Base-by-base conservation (phyloP, 2,329 filamentous ascomycete species). In the Pseudocercospora musae region DNA sequence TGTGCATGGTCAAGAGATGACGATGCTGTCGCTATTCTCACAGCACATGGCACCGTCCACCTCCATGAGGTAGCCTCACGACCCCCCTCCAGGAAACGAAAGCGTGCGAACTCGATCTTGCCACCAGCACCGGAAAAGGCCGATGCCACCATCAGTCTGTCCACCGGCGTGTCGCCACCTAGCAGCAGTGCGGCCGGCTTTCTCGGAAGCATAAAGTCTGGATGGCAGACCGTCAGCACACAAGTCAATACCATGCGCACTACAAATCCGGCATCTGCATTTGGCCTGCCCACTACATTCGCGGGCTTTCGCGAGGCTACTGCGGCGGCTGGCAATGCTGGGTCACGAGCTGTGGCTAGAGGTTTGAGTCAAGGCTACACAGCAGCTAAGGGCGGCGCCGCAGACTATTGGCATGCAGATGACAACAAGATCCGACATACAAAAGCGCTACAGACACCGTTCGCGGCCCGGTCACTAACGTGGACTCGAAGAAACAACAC, bases 31-130 rank as follows among this genome's bases (percentile, higher is more conserved):
- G 94, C 93, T 1, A 88, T 99, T 78, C 87, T 97, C 25, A 98
- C 95, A 0, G 92, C 96, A 71, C 90, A 93, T 69, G 92, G 94
- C n/a, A 99, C 95, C 8, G 88, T 97, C 10, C 95, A 99, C 77
- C 85, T 98, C 48, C 88, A 96, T 67, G 91, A 96, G 68, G 85
- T 98, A 76, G 92, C 92, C 8, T 52, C 58, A 13, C 48, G 60
- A 27, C 62, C 40, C 5, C 83, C 86, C 7, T 52, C 59, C 13
- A 63, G 65, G 11, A 74, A 71, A 58, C 65, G 71, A 3, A 73
- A 72, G 44, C 68, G 71, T 11, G 59, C 63, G 21, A 63, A 57
- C 58, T 66, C 67, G 1, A 25, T 62, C n/a, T 62, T 61, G 9
- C 63, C 60, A 25, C 58, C 65, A 15, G 57, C 62, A 11, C 49